phyloP scores from a whole-genome alignment of 768 basidiomycete species.

The Lactarius trivialis region DNA sequence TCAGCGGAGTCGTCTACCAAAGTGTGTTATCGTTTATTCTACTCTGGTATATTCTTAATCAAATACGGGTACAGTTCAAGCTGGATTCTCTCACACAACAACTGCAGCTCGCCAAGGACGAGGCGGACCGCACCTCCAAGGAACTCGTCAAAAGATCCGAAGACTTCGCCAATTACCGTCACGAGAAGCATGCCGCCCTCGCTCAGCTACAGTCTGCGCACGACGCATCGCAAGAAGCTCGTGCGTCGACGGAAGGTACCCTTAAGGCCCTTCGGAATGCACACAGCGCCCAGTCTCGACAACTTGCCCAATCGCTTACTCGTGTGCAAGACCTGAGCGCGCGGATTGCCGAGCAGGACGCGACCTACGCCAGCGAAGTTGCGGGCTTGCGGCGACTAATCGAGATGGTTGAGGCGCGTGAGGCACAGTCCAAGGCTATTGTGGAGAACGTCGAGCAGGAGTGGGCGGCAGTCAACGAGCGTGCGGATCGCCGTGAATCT shows the following conservation, averaged over 20 bases:
- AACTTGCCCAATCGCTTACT: slow-evolving; percentile 69
- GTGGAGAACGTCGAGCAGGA: slow-evolving; percentile 80
- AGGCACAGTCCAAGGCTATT: slow-evolving; percentile 75
- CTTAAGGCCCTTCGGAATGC: slow-evolving; percentile 69
- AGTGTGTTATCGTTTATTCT: slow-evolving; percentile 33
- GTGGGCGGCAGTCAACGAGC: slow-evolving; percentile 67
- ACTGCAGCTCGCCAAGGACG: slow-evolving; percentile 66
- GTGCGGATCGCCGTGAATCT: slow-evolving; percentile 61
- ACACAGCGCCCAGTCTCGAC: slow-evolving; percentile 62
- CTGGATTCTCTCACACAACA: slow-evolving; percentile 79
- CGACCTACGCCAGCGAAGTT: slow-evolving; percentile 72
- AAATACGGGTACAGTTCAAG: slow-evolving; percentile 56
- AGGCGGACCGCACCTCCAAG: slow-evolving; percentile 61
- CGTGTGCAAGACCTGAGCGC: slow-evolving; percentile 70
- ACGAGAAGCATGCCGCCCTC: slow-evolving; percentile 73
- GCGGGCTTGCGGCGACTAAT: slow-evolving; percentile 69
- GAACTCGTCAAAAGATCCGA: slow-evolving; percentile 72
- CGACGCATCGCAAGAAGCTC: slow-evolving; percentile 63
- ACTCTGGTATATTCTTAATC: slow-evolving; percentile 6
- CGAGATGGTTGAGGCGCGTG: slow-evolving; percentile 80
- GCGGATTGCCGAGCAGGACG: slow-evolving; percentile 79
- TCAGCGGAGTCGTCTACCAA: slow-evolving; percentile 73
- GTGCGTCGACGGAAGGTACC: slow-evolving; percentile 57
- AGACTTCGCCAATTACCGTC: slow-evolving; percentile 78
- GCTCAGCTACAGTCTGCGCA: slow-evolving; percentile 68